phyloP scores from a whole-genome alignment of 2,329 filamentous ascomycete genomes.

The Geosmithia flava region DNA sequence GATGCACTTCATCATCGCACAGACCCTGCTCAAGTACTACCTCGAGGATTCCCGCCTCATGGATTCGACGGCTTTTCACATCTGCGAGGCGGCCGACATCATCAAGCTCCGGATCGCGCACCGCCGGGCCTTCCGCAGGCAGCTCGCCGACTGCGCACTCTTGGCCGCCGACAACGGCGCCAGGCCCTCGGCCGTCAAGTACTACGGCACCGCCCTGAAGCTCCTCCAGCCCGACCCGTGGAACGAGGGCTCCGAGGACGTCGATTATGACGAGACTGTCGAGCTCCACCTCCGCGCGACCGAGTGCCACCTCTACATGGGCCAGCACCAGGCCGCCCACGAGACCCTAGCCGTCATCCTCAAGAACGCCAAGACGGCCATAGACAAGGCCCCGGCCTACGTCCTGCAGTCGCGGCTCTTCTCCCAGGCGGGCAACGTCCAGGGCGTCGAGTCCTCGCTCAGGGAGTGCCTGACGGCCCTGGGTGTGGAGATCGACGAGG shows the following conservation, averaged over 20 bases:
- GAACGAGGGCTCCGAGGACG: constrained; percentile 56
- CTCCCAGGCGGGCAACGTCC: constrained; percentile 60
- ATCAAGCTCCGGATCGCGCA: constrained; percentile 53
- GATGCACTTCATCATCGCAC: constrained; percentile 87
- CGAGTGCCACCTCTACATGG: constrained; percentile 73
- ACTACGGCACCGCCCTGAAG: constrained; percentile 63
- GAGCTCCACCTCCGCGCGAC: constrained; percentile 67
- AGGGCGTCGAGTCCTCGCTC: constrained; percentile 55
- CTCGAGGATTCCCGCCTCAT: constrained; percentile 46
- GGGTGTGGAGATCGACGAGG: constrained; percentile 51
- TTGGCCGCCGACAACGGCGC: constrained; percentile 73
- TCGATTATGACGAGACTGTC: constrained; percentile 77
- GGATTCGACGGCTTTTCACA: constrained; percentile 69
- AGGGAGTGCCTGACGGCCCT: constrained; percentile 60
- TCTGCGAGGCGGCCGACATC: constrained; percentile 64
- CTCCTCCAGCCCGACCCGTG: constrained; percentile 75
- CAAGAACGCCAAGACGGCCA: constrained; percentile 52
- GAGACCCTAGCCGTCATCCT: constrained; percentile 60
- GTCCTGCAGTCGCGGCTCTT: constrained; percentile 72
- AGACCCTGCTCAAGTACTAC: constrained; percentile 65
- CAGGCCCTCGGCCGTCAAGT: constrained; percentile 68
- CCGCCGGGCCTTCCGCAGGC: constrained; percentile 56
- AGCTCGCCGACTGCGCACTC: constrained; percentile 69
- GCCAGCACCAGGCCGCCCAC: constrained; percentile 55
- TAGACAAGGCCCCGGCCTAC: constrained; percentile 76